Evolutionary conservation across 352 stramenopile genomes (phyloP).

Genomic region (Phytophthora hybrid): DNA sequence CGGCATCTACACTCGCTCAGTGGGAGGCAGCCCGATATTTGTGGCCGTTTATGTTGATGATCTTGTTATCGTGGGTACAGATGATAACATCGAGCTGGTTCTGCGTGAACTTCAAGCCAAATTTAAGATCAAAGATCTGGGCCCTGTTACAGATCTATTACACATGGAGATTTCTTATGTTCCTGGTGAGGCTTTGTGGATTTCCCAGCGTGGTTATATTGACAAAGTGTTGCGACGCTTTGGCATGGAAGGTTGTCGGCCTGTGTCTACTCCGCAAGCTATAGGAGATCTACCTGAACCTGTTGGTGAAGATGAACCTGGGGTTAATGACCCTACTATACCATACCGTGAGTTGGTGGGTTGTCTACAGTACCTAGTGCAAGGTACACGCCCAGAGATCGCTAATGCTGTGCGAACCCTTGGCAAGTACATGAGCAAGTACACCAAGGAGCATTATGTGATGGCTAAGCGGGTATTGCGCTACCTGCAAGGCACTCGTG

Average conservation of each 20-base stretch:
- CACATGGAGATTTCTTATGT: too few relatives aligned
- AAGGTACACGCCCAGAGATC: too few relatives aligned
- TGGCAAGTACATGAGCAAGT: too few relatives aligned
- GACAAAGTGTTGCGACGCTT: constrained; percentile 14
- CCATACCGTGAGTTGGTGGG: constrained; percentile 5
- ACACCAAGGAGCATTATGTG: not conserved
- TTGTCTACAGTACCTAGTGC: constrained; percentile 2
- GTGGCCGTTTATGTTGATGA: constrained; percentile 16
- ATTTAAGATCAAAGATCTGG: constrained; percentile 23
- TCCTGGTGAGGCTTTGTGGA: constrained; percentile 3
- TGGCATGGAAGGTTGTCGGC: constrained; percentile 8
- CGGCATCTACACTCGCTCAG: constrained; percentile 8
- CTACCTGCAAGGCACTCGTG: constrained; percentile 1
- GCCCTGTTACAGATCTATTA: too few relatives aligned
- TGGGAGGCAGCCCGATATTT: constrained; percentile 14
- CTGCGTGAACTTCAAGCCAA: constrained; percentile 3
- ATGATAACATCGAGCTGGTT: constrained; percentile 16
- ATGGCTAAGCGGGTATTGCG: constrained; percentile 18
- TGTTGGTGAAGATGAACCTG: constrained; percentile 4
- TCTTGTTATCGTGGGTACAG: constrained; percentile 1
- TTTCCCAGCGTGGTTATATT: constrained; percentile 18
- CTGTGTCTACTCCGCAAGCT: constrained; percentile 13
- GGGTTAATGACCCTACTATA: constrained; percentile 7
- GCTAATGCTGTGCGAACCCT: constrained; percentile 9
- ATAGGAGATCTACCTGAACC: not conserved